Percentiles rank a stretch among this genome's conserved stretches.
These are phyloP conservation scores for Alternaria gansuensis DNA, from an alignment of 2,329 filamentous ascomycete species.

Conservation along the genomic window DNA sequence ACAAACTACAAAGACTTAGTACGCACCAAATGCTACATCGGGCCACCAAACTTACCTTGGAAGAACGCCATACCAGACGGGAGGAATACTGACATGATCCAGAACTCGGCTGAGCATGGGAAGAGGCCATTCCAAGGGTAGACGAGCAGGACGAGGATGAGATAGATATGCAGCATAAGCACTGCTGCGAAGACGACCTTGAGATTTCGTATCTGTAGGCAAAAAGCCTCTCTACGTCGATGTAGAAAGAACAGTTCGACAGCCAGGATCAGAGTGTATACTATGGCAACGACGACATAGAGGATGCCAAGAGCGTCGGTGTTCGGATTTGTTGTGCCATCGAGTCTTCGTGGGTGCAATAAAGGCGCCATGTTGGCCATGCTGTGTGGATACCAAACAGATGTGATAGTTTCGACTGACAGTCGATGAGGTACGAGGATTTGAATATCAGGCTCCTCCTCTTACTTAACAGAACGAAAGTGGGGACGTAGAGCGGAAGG, in stretches of 20 bases:
- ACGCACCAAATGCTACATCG: background rate
- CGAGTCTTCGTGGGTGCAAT: conserved; percentile 37
- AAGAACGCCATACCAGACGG: conserved; percentile 53
- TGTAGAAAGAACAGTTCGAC: conserved; percentile 45
- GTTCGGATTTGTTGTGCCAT: conserved; percentile 43
- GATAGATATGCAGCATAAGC: conserved; percentile 50
- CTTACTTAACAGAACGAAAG: conserved; percentile 39
- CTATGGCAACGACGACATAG: conserved; percentile 45
- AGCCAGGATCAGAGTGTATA: conserved; percentile 47
- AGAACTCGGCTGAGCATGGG: conserved; percentile 51
- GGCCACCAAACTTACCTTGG: conserved; percentile 37
- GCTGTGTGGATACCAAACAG: conserved; percentile 26
- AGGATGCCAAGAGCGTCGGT: conserved; percentile 44
- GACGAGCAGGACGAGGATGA: conserved; percentile 49
- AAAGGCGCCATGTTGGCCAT: conserved; percentile 48
- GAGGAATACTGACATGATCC: conserved; percentile 52
- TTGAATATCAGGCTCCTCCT: conserved; percentile 38
- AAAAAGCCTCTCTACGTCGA: conserved; percentile 42
- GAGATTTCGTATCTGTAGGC: conserved; percentile 46
- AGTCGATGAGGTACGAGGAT: conserved; percentile 15
- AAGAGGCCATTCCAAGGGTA: conserved; percentile 50
- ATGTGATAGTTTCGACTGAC: conserved; percentile 21
- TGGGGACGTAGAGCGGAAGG: conserved; percentile 35
- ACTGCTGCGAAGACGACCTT: conserved; percentile 48
- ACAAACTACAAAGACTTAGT: conserved; percentile 35